Conservation (phyloP, 306 rosid species). For the Begonia loranthoides region DNA sequence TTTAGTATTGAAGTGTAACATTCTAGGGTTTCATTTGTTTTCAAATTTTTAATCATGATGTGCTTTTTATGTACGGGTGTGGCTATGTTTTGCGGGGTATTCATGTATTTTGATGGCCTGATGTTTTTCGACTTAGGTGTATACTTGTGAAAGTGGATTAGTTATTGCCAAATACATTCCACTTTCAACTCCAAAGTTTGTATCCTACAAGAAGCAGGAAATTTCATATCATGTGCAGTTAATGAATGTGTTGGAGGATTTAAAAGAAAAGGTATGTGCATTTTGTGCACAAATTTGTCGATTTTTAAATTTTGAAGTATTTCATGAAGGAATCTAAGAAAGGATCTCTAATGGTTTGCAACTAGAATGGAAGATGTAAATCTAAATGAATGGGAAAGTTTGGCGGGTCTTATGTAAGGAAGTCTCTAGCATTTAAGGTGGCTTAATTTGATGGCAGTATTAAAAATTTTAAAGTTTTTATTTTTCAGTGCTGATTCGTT, state of each 20-base stretch:
- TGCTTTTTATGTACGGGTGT: too few species aligned
- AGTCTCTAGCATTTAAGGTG: too few species aligned
- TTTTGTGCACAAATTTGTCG: not conserved
- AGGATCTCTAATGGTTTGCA: conserved; percentile 24
- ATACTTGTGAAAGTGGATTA: conserved; percentile 60
- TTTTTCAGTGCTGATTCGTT: too few species aligned
- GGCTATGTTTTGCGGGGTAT: too few species aligned
- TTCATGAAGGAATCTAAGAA: too few species aligned
- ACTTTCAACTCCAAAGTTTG: conserved; percentile 54
- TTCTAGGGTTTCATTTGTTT: too few species aligned
- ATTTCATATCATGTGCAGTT: conserved; percentile 15
- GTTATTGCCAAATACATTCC: conserved; percentile 49
- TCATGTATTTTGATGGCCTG: too few species aligned
- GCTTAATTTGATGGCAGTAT: too few species aligned
- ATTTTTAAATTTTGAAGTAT: not conserved
- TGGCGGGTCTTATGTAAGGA: too few species aligned
- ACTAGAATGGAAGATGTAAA: conserved; percentile 16
- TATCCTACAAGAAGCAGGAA: conserved; percentile 21
- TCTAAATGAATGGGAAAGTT: conserved; percentile 8
- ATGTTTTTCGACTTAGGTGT: conserved; percentile 28
- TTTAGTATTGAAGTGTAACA: too few species aligned
- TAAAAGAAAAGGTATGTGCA: conserved; percentile 38
- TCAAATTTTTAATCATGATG: too few species aligned
- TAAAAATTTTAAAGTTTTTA: too few species aligned
- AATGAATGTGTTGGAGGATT: conserved; percentile 11